A percentile compares a stretch with the other conserved stretches of the same genome.
These are phyloP conservation scores for Sanguinoderma infundibulare DNA, from an alignment of 1,284 basidiomycete species.

Conservation along the genomic window DNA sequence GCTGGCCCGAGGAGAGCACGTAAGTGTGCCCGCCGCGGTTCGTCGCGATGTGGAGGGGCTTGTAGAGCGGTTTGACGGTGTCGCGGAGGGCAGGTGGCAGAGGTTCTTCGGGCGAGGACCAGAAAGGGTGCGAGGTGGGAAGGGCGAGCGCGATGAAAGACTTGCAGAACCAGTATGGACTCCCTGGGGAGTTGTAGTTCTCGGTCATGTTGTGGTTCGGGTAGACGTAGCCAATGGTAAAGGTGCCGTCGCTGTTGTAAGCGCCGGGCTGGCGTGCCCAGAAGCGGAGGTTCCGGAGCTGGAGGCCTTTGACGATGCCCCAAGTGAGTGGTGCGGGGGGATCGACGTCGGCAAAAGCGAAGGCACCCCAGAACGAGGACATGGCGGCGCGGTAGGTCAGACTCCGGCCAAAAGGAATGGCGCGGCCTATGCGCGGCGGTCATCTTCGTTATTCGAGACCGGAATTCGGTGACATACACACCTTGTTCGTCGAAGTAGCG, in stretches of 20 bases:
- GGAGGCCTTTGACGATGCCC: slow-evolving; percentile 77
- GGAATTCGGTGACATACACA: slow-evolving; percentile 27
- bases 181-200: slow-evolving; percentile 82
- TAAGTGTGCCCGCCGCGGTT: slow-evolving; percentile 69
- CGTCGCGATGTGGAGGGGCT: slow-evolving; percentile 73
- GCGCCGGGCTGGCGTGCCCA: slow-evolving; percentile 69
- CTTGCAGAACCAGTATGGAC: slow-evolving; percentile 86
- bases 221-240: slow-evolving; percentile 77
- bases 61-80: slow-evolving; percentile 53
- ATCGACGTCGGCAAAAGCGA: slow-evolving; percentile 73
- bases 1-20: slow-evolving; percentile 77
- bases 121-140: slow-evolving; percentile 71
- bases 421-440: slow-evolving; percentile 54
- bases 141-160: slow-evolving; percentile 74
- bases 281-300: slow-evolving; percentile 73
- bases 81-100: slow-evolving; percentile 54
- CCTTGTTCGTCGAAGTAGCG: slow-evolving; percentile 79
- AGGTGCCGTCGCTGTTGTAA: slow-evolving; percentile 65
- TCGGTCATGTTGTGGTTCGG: slow-evolving; percentile 79
- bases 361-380: slow-evolving; percentile 77
- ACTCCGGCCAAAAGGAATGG: slow-evolving; percentile 77
- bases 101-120: slow-evolving; percentile 65
- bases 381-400: slow-evolving; percentile 81
- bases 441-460: background rate
- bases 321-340: slow-evolving; percentile 73